phyloP scores from a whole-genome alignment of 441 rosid species.

The Croton setiger region DNA sequence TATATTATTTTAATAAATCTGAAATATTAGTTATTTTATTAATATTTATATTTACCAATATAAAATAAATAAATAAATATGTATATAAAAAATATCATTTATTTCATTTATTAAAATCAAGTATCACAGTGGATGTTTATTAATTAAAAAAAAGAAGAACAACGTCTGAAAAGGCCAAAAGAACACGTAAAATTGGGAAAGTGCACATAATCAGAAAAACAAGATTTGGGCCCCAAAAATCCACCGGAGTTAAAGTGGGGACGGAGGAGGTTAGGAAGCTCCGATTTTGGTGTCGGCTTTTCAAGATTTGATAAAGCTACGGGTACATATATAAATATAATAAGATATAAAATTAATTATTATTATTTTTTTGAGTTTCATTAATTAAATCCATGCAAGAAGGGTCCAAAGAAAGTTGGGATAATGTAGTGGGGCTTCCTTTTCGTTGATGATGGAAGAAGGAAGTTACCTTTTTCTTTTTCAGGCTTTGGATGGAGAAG shows the following conservation, averaged over 20 bases:
- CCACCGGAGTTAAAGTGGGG: conserved; percentile 13
- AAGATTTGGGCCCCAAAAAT: conserved; percentile 21
- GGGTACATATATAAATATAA: no score
- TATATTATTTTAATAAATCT: no score
- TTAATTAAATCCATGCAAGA: background rate
- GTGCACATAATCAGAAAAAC: conserved; percentile 3
- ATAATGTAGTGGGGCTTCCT: conserved; percentile 28
- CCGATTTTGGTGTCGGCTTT: conserved; percentile 24
- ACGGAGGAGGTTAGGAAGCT: conserved; percentile 11
- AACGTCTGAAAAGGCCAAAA: background rate
- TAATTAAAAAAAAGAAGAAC: no score
- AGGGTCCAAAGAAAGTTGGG: conserved; percentile 13
- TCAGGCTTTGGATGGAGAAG: no score
- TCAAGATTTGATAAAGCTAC: background rate
- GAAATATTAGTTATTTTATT: no score
- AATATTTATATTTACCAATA: no score
- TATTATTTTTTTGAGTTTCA: background rate
- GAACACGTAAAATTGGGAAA: background rate
- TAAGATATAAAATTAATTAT: no score
- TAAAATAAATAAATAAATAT: no score
- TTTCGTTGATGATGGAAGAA: background rate
- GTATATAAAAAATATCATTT: no score
- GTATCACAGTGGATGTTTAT: no score
- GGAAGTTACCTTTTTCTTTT: background rate
- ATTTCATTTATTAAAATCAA: no score